A percentile compares a stretch with the other conserved stretches of the same genome.
Conservation (phyloP, 164 flowering plant genomes). For the Magnolia kwangsiensis region DNA sequence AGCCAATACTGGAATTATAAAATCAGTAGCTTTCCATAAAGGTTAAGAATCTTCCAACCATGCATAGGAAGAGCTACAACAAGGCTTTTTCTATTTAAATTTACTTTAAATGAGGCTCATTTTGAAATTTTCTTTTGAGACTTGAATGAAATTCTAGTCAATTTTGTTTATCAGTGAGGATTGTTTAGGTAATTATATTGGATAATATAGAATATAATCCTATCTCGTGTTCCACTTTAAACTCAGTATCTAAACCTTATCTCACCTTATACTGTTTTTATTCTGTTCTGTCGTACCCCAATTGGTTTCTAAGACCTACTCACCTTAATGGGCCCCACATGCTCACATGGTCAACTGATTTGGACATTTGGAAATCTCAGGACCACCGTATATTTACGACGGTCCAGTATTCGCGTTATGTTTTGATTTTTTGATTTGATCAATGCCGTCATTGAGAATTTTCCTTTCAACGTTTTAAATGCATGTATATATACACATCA, state of each 20-base stretch:
- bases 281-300: background rate
- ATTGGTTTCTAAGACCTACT: background rate
- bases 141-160: background rate
- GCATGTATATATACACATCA: too few relatives aligned
- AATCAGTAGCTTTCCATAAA: conserved; percentile 31
- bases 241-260: conserved; percentile 26
- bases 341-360: background rate
- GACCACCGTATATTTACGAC: too few relatives aligned
- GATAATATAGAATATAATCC: conserved; percentile 42
- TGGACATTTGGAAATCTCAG: background rate
- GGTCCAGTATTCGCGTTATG: too few relatives aligned
- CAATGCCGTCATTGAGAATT: too few relatives aligned
- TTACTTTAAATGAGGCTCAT: conserved; percentile 9
- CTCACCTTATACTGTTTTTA: conserved; percentile 5
- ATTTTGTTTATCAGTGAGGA: conserved; percentile 11
- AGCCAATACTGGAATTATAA: background rate
- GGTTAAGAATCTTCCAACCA: conserved; percentile 37
- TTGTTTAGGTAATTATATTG: conserved; percentile 13
- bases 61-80: conserved; percentile 15
- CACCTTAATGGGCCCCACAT: too few relatives aligned
- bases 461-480: too few relatives aligned
- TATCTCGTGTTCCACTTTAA: conserved; percentile 12
- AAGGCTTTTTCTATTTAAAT: background rate
- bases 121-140: conserved; percentile 7
- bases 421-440: too few relatives aligned